Evolutionary conservation across 2,329 filamentous ascomycete species (phyloP), one percentile per base, ranked within the genome.

Genomic region (Mycogone perniciosa): DNA sequence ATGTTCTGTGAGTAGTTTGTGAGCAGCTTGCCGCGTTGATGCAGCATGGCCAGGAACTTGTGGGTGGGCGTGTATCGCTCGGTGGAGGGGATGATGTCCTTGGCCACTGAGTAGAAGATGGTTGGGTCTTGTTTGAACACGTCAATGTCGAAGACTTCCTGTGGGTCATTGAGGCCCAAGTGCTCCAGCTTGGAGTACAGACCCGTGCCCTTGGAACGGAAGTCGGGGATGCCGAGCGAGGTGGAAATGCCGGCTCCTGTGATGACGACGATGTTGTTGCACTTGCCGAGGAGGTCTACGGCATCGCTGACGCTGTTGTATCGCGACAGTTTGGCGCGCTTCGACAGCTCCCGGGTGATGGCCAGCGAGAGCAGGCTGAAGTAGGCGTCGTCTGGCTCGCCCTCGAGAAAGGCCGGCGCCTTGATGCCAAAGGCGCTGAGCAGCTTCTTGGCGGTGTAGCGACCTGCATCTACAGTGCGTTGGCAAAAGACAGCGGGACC

Each of bases 1-100:
- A 99, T 97, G 68, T 99, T 99, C 67, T 99, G 93, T 0, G 93
- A 95, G 73, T 96, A 99, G 71, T 97, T 96, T 39, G 91, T 97
- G 53, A 96, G 80, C 6, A 99, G 80, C 68, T 96, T 96, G 57
- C 81, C 84, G 67, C 90, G 87, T 59, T 92, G 80, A 68, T 99
- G 88, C 34, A 99, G 79, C 60, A 96, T 77, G 33, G 84, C 82
- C 63, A 99, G 95, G 72, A 99, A 99, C 48, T 86, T 85, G 74
- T 99, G 93, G 0, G 93, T 97, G 0, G 92, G 91, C 1, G 92
- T 90, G 73, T 84, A 95, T 60, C 84, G 84, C 58, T 88, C 84
- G 10, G 85, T 84, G 26, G 82, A 81, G 8, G 92, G 90, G 31
- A 97, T 73, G 57, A 97, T 96, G 65, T 95, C 89, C 65, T 89